These are phyloP conservation scores for Penicillium bialowiezense DNA, from an alignment of 495 filamentous ascomycete genomes.

Conservation along the genomic window DNA sequence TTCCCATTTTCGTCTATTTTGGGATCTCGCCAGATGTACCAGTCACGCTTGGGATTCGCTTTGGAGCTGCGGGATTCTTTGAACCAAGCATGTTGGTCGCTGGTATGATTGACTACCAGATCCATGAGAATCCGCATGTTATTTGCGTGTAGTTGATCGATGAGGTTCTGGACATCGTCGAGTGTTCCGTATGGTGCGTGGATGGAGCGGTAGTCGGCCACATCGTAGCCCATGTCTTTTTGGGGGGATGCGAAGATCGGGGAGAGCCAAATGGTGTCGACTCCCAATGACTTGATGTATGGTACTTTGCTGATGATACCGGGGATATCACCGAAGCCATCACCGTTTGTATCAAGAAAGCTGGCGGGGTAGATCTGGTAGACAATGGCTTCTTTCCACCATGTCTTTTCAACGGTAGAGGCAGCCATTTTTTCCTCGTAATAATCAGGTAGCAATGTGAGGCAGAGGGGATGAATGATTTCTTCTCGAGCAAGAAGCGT, in stretches of 20 bases:
- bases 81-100: conserved; percentile 60
- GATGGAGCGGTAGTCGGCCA: conserved; percentile 56
- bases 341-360: conserved; percentile 60
- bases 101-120: conserved; percentile 51
- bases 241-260: conserved; percentile 49
- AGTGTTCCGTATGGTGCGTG: conserved; percentile 53
- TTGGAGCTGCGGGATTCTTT: conserved; percentile 51
- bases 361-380: conserved; percentile 33
- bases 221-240: conserved; percentile 48
- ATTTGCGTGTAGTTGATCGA: conserved; percentile 38
- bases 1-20: conserved; percentile 46
- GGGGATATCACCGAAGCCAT: conserved; percentile 63
- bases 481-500: too few relatives aligned
- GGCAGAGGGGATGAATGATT: too few relatives aligned
- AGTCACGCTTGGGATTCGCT: conserved; percentile 53
- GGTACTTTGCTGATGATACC: conserved; percentile 60
- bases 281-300: conserved; percentile 56
- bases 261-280: conserved; percentile 63
- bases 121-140: conserved; percentile 61
- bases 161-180: conserved; percentile 54
- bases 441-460: too few relatives aligned
- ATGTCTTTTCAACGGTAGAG: neutral
- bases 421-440: too few relatives aligned
- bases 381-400: conserved; percentile 29
- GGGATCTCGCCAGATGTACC: conserved; percentile 59